Evolutionary conservation across 805 yeast species (phyloP), one percentile per base, ranked within the genome.

Genomic region (Grigorovia jiainica): DNA sequence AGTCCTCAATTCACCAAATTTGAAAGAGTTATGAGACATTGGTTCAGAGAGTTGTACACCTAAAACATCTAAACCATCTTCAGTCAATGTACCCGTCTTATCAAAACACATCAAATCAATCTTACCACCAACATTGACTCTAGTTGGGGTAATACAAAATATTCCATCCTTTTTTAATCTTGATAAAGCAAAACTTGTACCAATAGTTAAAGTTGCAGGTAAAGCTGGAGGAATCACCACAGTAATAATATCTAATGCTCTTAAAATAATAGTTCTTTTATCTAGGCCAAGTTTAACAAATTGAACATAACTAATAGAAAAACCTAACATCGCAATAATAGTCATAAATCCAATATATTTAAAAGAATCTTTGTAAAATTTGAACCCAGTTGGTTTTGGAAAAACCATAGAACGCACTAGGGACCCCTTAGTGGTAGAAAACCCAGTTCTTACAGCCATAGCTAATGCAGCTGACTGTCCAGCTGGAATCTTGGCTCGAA

Each of bases 211-310:
- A 0, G 99, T 92, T 0, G 98, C 98, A 0, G 99, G 99, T 36
- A 92, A 70, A 0, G 98, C 98, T 1, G 99, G 99, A 1, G 99
- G 99, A 1, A 92, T 96, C 6, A 92, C 98, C 58, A 92, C 87
- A 0, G 99, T 92, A 42, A 92, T 82, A 40, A 92, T 76, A 64
- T 92, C 99, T 42, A 92, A 67, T 0, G 97, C 97, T 51, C 99
- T 74, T 43, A 92, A 66, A 5, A 89, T 70, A 68, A 92, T 90
- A 30, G 82, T 63, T 37, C 70, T 70, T 47, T 73, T 73, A 4
- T 82, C 78, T 31, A 92, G 61, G 0, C 94, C 92, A 46, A 92
- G 64, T 51, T 76, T 69, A 45, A 90, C 72, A 60, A 92, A 92
- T 55, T 87, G 85, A 47, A 80, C 68, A 2, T 95, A 85, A 34